Base-by-base conservation (phyloP, 768 basidiomycete genomes). In the Psilocybe cubensis region DNA sequence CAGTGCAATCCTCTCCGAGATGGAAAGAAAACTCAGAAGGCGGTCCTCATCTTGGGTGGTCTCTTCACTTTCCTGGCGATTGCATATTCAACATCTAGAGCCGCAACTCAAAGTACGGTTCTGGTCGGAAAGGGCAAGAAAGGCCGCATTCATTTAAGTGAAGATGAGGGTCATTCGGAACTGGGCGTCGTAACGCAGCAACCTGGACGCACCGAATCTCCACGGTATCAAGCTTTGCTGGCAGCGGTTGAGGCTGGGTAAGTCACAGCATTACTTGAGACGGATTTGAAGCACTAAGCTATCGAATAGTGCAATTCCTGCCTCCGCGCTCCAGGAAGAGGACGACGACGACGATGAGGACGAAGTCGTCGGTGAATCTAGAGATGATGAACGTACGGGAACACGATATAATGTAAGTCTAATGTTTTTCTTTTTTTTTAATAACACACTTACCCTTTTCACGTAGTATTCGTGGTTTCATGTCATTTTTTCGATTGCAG, bases 21-120 rank as follows among this genome's bases (percentile, higher is more conserved):
- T 57, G 85, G 81, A 8, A 74, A 77, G 54, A 83, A 84, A 46
- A 91, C 96, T 0, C 86, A 88, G 58, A 94, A 87, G 33, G 94
- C 94, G 7, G 89, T 92, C 2, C 86, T 97, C 44, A 78, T 98
- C 24, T 80, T 98, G 42, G 97, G 97, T 27, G 97, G 93, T 7
- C 71, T 94, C 10, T 97, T 99, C 74, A 99, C 97, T 0, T 99
- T 99, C 85, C 74, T 98, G 44, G 96, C 97, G 4, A 97, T 99
- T 63, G 96, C 97, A 6, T 99, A 98, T 69, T 98, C 96, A 25
- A 98, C 97, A 0, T 92, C 89, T 23, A 83, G 96, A 49, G 97
- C 97, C 4, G 97, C 97, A 9, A 99, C 97, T 0, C 94, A 96
- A 73, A 93, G 91, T 66, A 86, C 91, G 57, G 96, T 94, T 6